phyloP scores from a whole-genome alignment of 139 green algal genomes.

The Tetradesmus obliquus region DNA sequence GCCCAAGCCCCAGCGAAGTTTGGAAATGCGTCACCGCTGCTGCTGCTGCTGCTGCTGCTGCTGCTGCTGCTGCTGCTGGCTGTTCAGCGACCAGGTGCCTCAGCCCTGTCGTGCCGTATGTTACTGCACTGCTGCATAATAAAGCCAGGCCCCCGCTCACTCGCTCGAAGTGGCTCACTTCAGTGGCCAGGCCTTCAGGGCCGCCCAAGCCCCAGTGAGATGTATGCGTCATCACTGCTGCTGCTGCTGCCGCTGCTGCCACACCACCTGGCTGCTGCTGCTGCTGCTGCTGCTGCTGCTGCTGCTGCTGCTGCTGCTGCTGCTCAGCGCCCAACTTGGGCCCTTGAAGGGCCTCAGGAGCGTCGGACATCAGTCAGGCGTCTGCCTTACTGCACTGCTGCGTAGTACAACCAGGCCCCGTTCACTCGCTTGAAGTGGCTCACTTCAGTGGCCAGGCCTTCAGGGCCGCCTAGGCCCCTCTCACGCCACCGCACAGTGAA shows the following conservation, averaged over 20 bases:
- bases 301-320: not conserved
- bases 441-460: not conserved
- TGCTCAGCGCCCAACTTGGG: not conserved
- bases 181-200: not conserved
- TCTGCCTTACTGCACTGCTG: not conserved
- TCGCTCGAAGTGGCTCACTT: slow-evolving; percentile 23
- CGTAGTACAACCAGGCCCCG: slow-evolving; percentile 33
- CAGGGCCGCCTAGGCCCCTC: not conserved
- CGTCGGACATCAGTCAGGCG: no score
- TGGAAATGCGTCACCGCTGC: not conserved
- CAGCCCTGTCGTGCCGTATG: no score
- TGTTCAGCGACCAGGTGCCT: not conserved
- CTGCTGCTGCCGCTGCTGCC: not conserved
- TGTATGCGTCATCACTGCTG: not conserved
- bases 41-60: not conserved
- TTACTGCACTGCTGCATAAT: not conserved
- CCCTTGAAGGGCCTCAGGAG: no score
- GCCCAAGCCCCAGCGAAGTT: not conserved
- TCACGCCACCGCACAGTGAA: slow-evolving; percentile 4
- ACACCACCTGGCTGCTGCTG: not conserved
- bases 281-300: slow-evolving; percentile 11
- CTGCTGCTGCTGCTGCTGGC: not conserved
- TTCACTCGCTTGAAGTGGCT: slow-evolving; percentile 36
- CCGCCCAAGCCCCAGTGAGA: not conserved
- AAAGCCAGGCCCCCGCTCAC: slow-evolving; percentile 27